phyloP scores from a whole-genome alignment of 2,329 filamentous ascomycete genomes.

The Knufia fluminis region DNA sequence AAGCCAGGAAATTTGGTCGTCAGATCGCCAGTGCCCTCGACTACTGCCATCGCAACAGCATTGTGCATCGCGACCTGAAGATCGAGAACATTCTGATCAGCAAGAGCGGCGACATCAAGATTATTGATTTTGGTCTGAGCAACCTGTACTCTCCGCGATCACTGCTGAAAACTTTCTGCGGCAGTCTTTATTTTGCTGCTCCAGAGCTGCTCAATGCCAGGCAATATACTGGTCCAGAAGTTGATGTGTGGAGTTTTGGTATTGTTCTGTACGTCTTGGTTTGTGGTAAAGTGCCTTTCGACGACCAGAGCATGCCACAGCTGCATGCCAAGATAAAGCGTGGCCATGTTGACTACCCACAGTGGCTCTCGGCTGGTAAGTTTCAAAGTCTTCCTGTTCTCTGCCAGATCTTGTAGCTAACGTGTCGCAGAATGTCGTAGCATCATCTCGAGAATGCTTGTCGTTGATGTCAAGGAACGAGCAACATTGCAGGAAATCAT shows the following conservation, averaged over 20 bases:
- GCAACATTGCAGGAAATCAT: slow-evolving; percentile 86
- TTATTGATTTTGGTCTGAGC: slow-evolving; percentile 96
- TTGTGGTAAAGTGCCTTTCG: slow-evolving; percentile 95
- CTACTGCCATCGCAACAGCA: slow-evolving; percentile 96
- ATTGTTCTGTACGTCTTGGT: slow-evolving; percentile 96
- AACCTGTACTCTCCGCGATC: slow-evolving; percentile 83
- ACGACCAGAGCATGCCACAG: slow-evolving; percentile 98
- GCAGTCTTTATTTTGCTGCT: slow-evolving; percentile 93
- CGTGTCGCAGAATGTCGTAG: slow-evolving; percentile 69
- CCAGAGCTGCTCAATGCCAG: slow-evolving; percentile 88
- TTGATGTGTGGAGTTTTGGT: slow-evolving; percentile 97
- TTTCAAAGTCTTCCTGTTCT: slow-evolving; percentile 15
- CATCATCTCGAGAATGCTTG: slow-evolving; percentile 88
- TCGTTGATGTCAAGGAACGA: slow-evolving; percentile 81
- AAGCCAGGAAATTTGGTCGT: slow-evolving; percentile 91
- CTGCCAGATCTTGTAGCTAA: slow-evolving; percentile 28
- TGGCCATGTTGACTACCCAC: slow-evolving; percentile 88
- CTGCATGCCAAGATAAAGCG: slow-evolving; percentile 99
- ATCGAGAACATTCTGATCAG: slow-evolving; percentile 99
- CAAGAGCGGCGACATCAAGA: slow-evolving; percentile 98
- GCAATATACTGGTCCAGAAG: slow-evolving; percentile 90
- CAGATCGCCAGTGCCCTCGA: slow-evolving; percentile 95
- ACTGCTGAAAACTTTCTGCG: slow-evolving; percentile 92
- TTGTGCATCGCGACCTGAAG: slow-evolving; percentile 93
- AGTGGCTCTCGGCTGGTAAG: slow-evolving; percentile 81